phyloP scores from a whole-genome alignment of 1,284 basidiomycete genomes.

The Ustilago vetiveriae region DNA sequence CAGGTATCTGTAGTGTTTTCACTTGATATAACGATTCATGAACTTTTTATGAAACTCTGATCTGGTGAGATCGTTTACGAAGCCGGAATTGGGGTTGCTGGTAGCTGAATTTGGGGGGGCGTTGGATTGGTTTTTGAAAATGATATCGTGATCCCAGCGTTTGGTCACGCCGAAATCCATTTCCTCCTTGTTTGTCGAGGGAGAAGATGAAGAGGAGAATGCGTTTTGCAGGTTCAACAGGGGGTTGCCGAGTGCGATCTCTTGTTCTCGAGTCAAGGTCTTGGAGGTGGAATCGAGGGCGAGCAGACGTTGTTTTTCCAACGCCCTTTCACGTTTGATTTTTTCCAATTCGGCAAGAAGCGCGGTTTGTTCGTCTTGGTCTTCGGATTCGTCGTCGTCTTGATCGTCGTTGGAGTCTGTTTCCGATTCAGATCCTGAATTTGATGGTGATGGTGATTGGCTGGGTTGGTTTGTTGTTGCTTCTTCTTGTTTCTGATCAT shows the following conservation, averaged over 20 bases:
- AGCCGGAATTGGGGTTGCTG: constrained; percentile 8
- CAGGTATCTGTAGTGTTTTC: too few species aligned
- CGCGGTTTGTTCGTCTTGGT: constrained; percentile 50
- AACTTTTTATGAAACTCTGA: constrained; percentile 65
- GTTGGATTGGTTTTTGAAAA: constrained; percentile 65
- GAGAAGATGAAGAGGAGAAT: constrained; percentile 27
- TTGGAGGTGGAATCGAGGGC: constrained; percentile 7
- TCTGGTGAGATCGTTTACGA: constrained; percentile 64
- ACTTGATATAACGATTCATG: constrained; percentile 61
- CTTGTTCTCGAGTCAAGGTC: constrained; percentile 44
- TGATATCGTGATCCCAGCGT: constrained; percentile 66
- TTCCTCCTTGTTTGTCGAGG: neutral
- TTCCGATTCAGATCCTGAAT: constrained; percentile 6
- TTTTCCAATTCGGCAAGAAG: constrained; percentile 62
- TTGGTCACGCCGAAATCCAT: constrained; percentile 46
- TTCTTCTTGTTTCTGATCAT: too few species aligned
- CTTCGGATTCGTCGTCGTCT: constrained; percentile 13
- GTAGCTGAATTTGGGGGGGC: neutral
- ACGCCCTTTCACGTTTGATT: constrained; percentile 59
- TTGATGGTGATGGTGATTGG: neutral
- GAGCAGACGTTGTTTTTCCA: constrained; percentile 42
- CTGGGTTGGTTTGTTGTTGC: neutral
- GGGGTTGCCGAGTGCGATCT: constrained; percentile 64
- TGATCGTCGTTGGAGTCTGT: constrained; percentile 10
- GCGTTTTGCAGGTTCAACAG: constrained; percentile 60